A percentile compares a stretch with the other conserved stretches of the same genome.
phyloP scores from a whole-genome alignment of 352 stramenopile species.

The Phytophthora palmivora region DNA sequence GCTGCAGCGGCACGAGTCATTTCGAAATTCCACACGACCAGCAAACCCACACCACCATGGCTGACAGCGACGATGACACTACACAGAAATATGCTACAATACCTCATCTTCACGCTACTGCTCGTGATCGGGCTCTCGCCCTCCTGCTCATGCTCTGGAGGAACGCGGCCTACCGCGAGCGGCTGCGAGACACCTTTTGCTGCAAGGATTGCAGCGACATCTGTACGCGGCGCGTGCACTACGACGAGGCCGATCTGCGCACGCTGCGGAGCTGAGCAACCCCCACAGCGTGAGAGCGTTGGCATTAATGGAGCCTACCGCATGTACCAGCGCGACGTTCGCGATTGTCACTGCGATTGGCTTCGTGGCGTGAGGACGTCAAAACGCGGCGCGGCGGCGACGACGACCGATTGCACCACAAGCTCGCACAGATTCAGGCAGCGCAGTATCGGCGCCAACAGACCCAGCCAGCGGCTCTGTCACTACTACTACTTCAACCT shows the following conservation, averaged over 20 bases:
- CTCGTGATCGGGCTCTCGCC: constrained; percentile 48
- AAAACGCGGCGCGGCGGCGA: constrained; percentile 43
- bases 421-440: constrained; percentile 60
- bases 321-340: constrained; percentile 59
- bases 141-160: constrained; percentile 59
- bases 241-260: constrained; percentile 61
- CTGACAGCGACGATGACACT: constrained; percentile 32
- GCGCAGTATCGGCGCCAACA: constrained; percentile 33
- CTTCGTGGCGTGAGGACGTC: constrained; percentile 73
- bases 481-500: not conserved
- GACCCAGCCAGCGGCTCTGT: constrained; percentile 1
- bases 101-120: constrained; percentile 53
- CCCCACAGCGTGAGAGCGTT: constrained; percentile 40
- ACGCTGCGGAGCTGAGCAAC: constrained; percentile 64
- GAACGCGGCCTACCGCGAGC: constrained; percentile 42
- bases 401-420: constrained; percentile 53
- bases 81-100: constrained; percentile 53
- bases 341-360: constrained; percentile 57
- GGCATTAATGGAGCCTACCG: constrained; percentile 67
- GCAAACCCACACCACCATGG: constrained; percentile 20
- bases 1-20: constrained; percentile 14
- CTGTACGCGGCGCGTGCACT: constrained; percentile 47
- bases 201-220: constrained; percentile 40
- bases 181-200: constrained; percentile 45
- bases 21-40: constrained; percentile 30